Evolutionary conservation across 345 rosid species (phyloP).

Genomic region (Diplotaxis tenuifolia): DNA sequence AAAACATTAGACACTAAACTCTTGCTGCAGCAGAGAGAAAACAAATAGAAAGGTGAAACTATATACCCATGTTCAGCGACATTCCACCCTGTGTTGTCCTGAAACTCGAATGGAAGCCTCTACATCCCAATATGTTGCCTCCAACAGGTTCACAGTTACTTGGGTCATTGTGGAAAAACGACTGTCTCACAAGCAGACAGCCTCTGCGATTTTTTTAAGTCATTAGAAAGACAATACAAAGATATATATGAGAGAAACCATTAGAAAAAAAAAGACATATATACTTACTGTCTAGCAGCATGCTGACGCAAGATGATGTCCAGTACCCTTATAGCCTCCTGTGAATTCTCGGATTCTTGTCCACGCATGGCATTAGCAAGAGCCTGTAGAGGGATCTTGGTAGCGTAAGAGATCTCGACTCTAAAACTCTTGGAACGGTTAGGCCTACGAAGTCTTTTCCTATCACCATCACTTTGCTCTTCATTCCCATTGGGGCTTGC

Average conservation of each 20-base stretch:
- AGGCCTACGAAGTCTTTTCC: constrained; percentile 67
- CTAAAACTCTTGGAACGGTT: constrained; percentile 54
- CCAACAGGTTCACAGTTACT: constrained; percentile 67
- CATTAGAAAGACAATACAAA: constrained; percentile 2
- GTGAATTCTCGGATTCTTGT: constrained; percentile 75
- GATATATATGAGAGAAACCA: background rate
- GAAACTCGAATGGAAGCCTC: constrained; percentile 87
- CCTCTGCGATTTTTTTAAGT: constrained; percentile 25
- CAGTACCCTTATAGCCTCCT: constrained; percentile 77
- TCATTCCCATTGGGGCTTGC: constrained; percentile 49
- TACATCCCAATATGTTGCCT: constrained; percentile 79
- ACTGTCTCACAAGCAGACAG: constrained; percentile 74
- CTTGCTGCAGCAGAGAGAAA: background rate
- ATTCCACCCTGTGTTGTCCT: constrained; percentile 82
- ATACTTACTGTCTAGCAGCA: constrained; percentile 79
- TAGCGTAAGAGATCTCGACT: constrained; percentile 76
- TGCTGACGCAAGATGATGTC: constrained; percentile 85
- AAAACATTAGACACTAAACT: background rate
- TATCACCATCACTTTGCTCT: constrained; percentile 43
- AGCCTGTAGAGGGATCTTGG: constrained; percentile 80
- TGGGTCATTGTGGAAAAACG: constrained; percentile 75
- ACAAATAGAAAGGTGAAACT: background rate
- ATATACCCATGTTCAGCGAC: constrained; percentile 77
- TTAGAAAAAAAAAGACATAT: background rate
- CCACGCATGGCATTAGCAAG: constrained; percentile 80